A percentile compares a stretch with the other conserved stretches of the same genome.
Evolutionary conservation across 441 rosid genomes (phyloP).

Genomic region (Populus tomentosa): DNA sequence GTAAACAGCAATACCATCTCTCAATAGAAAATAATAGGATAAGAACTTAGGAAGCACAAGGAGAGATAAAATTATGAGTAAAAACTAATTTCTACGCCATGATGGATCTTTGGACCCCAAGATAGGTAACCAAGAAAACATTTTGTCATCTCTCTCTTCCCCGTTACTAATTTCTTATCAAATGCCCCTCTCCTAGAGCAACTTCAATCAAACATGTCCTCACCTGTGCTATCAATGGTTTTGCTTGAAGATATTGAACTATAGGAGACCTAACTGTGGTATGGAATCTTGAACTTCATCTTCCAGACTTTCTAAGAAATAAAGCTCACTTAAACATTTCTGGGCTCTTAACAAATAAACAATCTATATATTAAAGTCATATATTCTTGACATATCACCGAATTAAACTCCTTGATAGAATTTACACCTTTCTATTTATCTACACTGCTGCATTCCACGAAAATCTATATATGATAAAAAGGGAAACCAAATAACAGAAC

Average conservation of each 20-base stretch:
- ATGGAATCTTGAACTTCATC: neutral
- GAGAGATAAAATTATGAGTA: neutral
- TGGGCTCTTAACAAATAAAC: neutral
- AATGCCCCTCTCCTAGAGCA: neutral
- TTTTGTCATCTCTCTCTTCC: neutral
- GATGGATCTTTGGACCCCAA: neutral
- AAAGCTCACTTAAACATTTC: neutral
- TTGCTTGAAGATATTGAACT: neutral
- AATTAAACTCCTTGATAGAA: neutral
- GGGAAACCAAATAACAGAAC: neutral
- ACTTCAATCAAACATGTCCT: neutral
- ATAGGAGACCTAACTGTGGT: neutral
- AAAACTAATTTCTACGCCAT: too few species aligned
- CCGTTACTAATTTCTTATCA: too few species aligned
- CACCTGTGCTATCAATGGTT: neutral
- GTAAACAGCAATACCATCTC: neutral
- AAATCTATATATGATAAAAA: neutral
- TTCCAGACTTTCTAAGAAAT: neutral
- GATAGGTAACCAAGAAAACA: neutral
- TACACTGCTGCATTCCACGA: neutral
- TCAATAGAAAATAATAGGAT: neutral
- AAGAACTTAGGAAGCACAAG: neutral
- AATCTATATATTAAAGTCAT: neutral
- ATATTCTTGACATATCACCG: neutral
- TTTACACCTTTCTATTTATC: neutral